Evolutionary conservation across 306 rosid genomes (phyloP).

Genomic region (Inga laurina): DNA sequence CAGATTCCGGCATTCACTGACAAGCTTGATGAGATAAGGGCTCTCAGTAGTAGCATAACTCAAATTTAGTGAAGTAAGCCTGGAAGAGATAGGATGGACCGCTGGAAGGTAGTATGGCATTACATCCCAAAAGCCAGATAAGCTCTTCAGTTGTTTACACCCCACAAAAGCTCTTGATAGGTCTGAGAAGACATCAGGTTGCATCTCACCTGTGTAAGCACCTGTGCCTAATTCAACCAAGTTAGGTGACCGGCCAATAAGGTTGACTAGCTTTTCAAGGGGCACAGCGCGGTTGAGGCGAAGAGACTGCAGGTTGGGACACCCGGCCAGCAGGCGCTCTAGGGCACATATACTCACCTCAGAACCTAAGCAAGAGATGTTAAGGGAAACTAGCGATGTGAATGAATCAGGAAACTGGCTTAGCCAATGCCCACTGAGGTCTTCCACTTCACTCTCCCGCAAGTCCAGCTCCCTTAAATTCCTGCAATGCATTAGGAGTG

Average conservation of each 20-base stretch:
- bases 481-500: conserved; percentile 53
- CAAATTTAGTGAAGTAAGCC: conserved; percentile 71
- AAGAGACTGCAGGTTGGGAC: conserved; percentile 77
- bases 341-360: conserved; percentile 81
- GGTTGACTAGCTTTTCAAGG: conserved; percentile 65
- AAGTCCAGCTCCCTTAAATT: conserved; percentile 84
- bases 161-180: conserved; percentile 50
- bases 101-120: conserved; percentile 76
- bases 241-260: conserved; percentile 72
- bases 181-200: conserved; percentile 64
- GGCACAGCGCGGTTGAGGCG: conserved; percentile 87
- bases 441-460: conserved; percentile 93
- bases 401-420: conserved; percentile 89
- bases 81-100: conserved; percentile 68
- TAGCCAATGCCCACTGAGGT: conserved; percentile 89
- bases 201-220: conserved; percentile 64
- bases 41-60: conserved; percentile 74
- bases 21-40: conserved; percentile 74
- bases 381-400: conserved; percentile 84
- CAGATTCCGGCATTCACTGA: conserved; percentile 71
- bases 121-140: conserved; percentile 93
- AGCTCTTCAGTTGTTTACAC: conserved; percentile 64
- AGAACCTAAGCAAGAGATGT: conserved; percentile 74
- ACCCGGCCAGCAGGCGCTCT: conserved; percentile 83
- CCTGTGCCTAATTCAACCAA: conserved; percentile 89